Conservation (phyloP, 495 filamentous ascomycete species). For the Hypoxylon intermedium region DNA sequence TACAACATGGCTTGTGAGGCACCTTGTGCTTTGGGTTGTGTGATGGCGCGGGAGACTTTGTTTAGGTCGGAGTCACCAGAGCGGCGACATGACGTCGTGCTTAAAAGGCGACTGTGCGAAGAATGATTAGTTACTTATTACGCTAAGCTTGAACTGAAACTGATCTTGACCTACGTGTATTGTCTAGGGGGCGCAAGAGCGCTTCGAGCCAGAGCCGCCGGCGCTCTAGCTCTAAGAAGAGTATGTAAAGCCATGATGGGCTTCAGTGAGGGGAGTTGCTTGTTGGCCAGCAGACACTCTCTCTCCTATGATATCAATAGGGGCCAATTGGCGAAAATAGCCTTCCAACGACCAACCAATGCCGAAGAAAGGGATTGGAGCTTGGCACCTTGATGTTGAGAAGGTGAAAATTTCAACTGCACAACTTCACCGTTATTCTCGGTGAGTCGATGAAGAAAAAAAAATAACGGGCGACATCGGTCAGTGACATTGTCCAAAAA, state of each 20-base stretch:
- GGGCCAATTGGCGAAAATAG: constrained; percentile 17
- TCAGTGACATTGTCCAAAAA: constrained; percentile 22
- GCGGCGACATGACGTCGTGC: constrained; percentile 47
- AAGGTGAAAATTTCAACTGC: neutral
- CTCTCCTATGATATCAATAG: constrained; percentile 4
- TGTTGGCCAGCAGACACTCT: constrained; percentile 11
- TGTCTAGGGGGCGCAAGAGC: constrained; percentile 44
- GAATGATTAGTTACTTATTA: constrained; percentile 16
- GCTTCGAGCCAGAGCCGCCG: constrained; percentile 50
- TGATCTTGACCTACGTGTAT: constrained; percentile 44
- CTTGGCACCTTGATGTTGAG: neutral
- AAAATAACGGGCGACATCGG: constrained; percentile 33
- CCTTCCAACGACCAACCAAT: constrained; percentile 3
- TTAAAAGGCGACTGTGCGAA: constrained; percentile 49
- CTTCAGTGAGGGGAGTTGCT: constrained; percentile 12
- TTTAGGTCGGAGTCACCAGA: constrained; percentile 68
- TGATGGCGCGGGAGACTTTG: constrained; percentile 81
- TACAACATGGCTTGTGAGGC: constrained; percentile 99
- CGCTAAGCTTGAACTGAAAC: neutral
- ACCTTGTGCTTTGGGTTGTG: constrained; percentile 95
- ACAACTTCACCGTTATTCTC: constrained; percentile 21
- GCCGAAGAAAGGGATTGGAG: neutral
- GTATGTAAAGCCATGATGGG: constrained; percentile 47
- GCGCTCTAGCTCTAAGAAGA: constrained; percentile 49
- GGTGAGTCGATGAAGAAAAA: constrained; percentile 17